Base-by-base conservation (phyloP, 352 stramenopile genomes). In the Globisporangium barbulae region DNA sequence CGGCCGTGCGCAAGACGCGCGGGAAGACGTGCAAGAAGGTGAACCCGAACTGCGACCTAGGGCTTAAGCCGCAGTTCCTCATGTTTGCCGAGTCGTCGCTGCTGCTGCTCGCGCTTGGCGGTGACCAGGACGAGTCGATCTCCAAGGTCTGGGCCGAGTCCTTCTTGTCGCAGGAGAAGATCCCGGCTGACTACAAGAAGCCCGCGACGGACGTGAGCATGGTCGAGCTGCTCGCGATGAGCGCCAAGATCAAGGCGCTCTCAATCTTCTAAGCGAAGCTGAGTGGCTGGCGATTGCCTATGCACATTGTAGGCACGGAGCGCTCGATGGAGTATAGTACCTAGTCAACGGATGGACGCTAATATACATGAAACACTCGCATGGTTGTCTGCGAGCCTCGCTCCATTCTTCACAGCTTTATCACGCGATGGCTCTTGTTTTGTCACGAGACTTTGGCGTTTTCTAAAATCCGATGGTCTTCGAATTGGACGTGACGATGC, bases 151-250 rank as follows among this genome's bases (percentile, higher is more conserved):
- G 68, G 42, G 59, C 58, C 12, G 37, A 35, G 45, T 75, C 65
- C 50, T 79, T 79, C 41, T 53, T 79, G 33, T n/a, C 60, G 31
- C 17, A 74, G n/a, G 72, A 79, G 63, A 59, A 61, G 44, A 66
- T 79, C 50, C 72, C 72, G 31, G 22, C 21, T 0, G 66, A 67
- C 61, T 79, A 68, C 69, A 59, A 54, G 37, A 66, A 67, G 28
- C 31, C 71, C 5, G 39, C 44, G 19, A 71, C 59, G 22, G 52
- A 58, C 5, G 41, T 75, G 30, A 69, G 67, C 39, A 22, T 50
- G 12, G 28, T 55, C 10, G 25, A 63, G 31, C 30, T 72, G 5
- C 44, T 53, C n/a, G 48, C 33, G n/a, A 64, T 55, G 53, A 56
- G 48, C 33, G 59, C 59, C 35, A 70, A 70, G 65, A 28, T 75